Evolutionary conservation across 2,329 filamentous ascomycete species (phyloP).

Genomic region (Aspergillus fischeri): DNA sequence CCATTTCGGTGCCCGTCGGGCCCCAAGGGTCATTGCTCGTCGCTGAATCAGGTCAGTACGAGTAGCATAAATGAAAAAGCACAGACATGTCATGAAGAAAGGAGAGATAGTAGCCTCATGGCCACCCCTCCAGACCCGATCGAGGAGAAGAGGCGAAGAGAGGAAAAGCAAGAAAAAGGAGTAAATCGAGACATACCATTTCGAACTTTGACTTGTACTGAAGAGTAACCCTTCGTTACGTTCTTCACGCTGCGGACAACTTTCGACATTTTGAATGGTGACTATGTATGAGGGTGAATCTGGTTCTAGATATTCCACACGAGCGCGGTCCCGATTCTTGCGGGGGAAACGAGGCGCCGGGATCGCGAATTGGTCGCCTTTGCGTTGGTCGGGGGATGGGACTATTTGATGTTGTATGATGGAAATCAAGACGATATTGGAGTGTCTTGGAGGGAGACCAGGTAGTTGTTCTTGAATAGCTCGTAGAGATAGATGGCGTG

Average conservation of each 20-base stretch:
- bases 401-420: background rate
- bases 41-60: conserved; percentile 52
- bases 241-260: conserved; percentile 98
- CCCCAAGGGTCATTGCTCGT: conserved; percentile 99
- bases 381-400: background rate
- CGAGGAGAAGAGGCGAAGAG: background rate
- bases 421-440: background rate
- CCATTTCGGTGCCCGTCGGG: conserved; percentile 96
- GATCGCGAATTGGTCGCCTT: background rate
- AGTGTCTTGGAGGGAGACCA: background rate
- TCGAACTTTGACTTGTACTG: conserved; percentile 94
- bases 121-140: background rate
- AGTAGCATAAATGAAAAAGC: background rate
- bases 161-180: background rate
- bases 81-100: conserved; percentile 1
- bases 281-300: conserved; percentile 9
- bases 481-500: background rate
- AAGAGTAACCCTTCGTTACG: conserved; percentile 97
- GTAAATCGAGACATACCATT: conserved; percentile 66
- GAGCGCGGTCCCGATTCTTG: conserved; percentile 1
- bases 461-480: background rate
- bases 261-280: conserved; percentile 69
- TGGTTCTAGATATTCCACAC: background rate
- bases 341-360: background rate
- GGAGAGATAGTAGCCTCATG: conserved; percentile 1